A percentile compares a stretch with the other conserved stretches of the same genome.
Evolutionary conservation across 805 yeast genomes (phyloP).

Genomic region (Yamadazyma laniorum): DNA sequence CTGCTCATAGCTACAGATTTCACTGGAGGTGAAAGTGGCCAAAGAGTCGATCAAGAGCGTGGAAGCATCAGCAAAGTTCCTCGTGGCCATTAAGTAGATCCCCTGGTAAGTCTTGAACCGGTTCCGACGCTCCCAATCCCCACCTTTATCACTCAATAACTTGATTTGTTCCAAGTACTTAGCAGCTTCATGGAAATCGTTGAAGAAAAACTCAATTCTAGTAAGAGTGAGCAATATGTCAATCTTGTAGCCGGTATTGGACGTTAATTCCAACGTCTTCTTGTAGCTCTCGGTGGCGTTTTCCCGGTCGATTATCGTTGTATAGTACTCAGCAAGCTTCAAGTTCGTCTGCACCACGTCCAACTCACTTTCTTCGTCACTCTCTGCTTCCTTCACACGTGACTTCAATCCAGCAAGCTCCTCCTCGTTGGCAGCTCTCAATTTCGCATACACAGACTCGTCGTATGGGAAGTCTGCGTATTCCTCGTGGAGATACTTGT

Average conservation of each 20-base stretch:
- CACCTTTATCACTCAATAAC: conserved; percentile 86
- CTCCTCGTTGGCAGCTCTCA: conserved; percentile 54
- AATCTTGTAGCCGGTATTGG: conserved; percentile 86
- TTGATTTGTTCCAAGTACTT: conserved; percentile 73
- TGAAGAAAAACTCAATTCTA: conserved; percentile 86
- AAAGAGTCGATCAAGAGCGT: conserved; percentile 82
- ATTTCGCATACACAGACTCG: conserved; percentile 48
- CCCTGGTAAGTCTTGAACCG: conserved; percentile 91
- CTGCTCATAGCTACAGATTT: conserved; percentile 82
- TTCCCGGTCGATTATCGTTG: conserved; percentile 75
- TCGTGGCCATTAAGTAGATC: conserved; percentile 74
- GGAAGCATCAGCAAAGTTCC: conserved; percentile 85
- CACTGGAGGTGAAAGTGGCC: conserved; percentile 93
- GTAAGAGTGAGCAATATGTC: conserved; percentile 80
- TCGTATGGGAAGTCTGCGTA: conserved; percentile 54
- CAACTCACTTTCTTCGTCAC: conserved; percentile 81
- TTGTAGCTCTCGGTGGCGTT: conserved; percentile 67
- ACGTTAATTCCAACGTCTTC: conserved; percentile 74
- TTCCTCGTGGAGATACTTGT: conserved; percentile 53
- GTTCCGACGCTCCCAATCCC: conserved; percentile 99
- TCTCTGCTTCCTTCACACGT: conserved; percentile 52
- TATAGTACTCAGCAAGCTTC: conserved; percentile 83
- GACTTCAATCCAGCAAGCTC: conserved; percentile 53
- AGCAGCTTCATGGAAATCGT: conserved; percentile 68
- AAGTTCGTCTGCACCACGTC: conserved; percentile 76